Percentiles rank a stretch among this genome's conserved stretches.
phyloP scores from a whole-genome alignment of 345 rosid genomes.

The Brassica cretica region DNA sequence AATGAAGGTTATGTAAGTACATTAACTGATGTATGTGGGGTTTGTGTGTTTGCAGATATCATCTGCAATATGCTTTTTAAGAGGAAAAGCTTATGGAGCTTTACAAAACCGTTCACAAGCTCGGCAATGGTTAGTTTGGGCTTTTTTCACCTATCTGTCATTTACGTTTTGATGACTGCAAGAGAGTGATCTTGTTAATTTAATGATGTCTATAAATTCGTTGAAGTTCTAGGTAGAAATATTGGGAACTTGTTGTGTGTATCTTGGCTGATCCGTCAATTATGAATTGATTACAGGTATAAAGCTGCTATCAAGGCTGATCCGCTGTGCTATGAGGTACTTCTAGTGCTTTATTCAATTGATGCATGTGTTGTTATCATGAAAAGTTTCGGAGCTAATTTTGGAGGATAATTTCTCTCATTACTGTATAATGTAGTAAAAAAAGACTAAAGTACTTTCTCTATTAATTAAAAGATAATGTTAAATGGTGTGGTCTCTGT shows the following conservation, averaged over 20 bases:
- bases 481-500: conserved; percentile 14
- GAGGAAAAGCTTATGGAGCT: conserved; percentile 94
- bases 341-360: conserved; percentile 13
- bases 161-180: neutral
- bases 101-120: conserved; percentile 88
- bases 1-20: conserved; percentile 1
- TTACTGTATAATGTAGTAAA: conserved; percentile 14
- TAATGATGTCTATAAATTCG: neutral
- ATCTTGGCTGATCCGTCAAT: neutral
- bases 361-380: conserved; percentile 11
- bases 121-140: conserved; percentile 66
- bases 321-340: conserved; percentile 96
- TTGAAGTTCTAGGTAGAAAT: neutral
- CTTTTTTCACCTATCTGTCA: conserved; percentile 4
- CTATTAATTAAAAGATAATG: neutral
- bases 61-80: conserved; percentile 87
- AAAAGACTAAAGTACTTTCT: neutral
- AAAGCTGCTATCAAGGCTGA: conserved; percentile 97
- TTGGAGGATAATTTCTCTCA: neutral
- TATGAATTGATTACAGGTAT: conserved; percentile 58
- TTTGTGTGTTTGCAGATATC: conserved; percentile 52
- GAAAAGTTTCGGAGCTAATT: neutral
- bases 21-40: neutral
- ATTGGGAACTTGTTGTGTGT: conserved; percentile 6
- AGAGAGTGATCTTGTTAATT: conserved; percentile 2